phyloP scores from a whole-genome alignment of 257 asterid genomes.

The Nicotiana noctiflora region DNA sequence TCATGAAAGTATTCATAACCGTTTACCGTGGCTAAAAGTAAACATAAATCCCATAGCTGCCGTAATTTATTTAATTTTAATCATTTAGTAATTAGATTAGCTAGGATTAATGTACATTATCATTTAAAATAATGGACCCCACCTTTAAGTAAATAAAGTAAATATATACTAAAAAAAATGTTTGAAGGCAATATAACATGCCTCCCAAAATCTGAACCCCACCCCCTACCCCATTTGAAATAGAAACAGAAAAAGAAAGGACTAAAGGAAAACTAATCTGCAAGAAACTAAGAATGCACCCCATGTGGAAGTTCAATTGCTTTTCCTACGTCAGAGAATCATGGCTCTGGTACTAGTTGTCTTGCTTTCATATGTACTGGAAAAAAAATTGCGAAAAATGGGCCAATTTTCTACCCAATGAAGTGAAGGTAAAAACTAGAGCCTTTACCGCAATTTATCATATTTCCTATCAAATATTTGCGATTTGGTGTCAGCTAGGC shows the following conservation, averaged over 20 bases:
- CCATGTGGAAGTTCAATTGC: neutral
- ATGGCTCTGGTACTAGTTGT: slow-evolving; percentile 6
- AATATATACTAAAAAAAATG: neutral
- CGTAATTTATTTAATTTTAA: neutral
- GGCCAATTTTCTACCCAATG: neutral
- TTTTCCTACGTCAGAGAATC: slow-evolving; percentile 15
- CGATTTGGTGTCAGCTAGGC: neutral
- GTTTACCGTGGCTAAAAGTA: neutral
- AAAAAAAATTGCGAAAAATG: neutral
- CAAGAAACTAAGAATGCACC: neutral
- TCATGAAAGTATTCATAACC: neutral
- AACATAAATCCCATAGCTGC: neutral
- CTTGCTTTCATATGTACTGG: neutral
- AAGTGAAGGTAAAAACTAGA: neutral
- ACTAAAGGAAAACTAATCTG: neutral
- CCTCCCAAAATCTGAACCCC: neutral
- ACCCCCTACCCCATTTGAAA: neutral
- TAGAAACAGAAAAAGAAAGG: neutral
- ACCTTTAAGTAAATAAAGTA: neutral
- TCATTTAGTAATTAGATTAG: too few species aligned
- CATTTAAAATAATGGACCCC: neutral
- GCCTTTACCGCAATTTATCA: neutral
- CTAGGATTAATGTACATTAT: neutral
- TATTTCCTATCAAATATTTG: neutral
- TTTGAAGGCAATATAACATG: neutral